Conservation (phyloP, 805 yeast genomes). For the Allodekkera sacchari region DNA sequence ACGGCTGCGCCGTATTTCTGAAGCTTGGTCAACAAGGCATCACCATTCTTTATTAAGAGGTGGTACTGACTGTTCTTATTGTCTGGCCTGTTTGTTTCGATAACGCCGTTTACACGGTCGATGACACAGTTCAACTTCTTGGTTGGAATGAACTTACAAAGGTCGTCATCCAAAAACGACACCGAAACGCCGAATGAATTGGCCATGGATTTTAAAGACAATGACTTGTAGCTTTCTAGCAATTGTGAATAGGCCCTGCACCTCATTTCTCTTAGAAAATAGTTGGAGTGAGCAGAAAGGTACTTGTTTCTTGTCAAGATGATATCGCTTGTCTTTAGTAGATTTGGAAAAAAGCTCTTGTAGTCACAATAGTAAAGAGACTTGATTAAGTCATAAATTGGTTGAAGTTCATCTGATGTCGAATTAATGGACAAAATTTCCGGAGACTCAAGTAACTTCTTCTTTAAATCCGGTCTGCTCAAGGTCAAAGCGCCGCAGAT, state of each 20-base stretch:
- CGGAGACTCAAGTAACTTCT: constrained; percentile 85
- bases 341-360: constrained; percentile 62
- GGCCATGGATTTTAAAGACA: constrained; percentile 90
- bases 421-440: constrained; percentile 79
- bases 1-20: constrained; percentile 98
- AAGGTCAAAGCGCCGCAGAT: constrained; percentile 81
- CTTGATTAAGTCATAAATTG: constrained; percentile 75
- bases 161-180: constrained; percentile 79
- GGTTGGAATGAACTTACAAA: constrained; percentile 86
- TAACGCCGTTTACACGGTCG: constrained; percentile 90
- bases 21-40: constrained; percentile 80
- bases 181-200: constrained; percentile 83
- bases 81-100: constrained; percentile 94
- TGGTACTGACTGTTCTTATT: constrained; percentile 94
- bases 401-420: constrained; percentile 61
- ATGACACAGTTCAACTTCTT: constrained; percentile 92
- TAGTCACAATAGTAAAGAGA: constrained; percentile 87
- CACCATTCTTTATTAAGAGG: constrained; percentile 83
- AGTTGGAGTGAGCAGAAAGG: constrained; percentile 70
- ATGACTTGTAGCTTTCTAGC: constrained; percentile 86
- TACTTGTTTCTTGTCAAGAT: constrained; percentile 60
- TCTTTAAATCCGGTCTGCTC: constrained; percentile 76
- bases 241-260: constrained; percentile 91
- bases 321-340: constrained; percentile 69
- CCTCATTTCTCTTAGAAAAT: constrained; percentile 85